Conservation (phyloP, 1,284 basidiomycete genomes). For the Microbotryomycetes sp. region DNA sequence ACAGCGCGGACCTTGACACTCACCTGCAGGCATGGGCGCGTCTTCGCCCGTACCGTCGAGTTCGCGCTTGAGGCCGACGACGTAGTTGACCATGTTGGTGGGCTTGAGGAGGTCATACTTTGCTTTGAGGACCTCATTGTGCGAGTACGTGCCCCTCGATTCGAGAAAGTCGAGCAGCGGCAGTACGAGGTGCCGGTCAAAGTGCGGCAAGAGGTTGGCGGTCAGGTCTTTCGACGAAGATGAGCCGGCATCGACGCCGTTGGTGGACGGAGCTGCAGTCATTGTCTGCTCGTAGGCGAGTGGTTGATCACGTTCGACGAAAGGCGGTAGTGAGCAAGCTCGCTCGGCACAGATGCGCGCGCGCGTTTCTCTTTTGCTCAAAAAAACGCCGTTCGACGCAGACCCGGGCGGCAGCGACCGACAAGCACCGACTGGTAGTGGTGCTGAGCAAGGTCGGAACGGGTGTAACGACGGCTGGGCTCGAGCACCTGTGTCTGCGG, state of each 20-base stretch:
- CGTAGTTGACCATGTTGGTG: slow-evolving; percentile 92
- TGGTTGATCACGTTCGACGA: neutral
- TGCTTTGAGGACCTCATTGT: slow-evolving; percentile 67
- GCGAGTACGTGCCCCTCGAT: slow-evolving; percentile 63
- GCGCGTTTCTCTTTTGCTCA: too few relatives aligned
- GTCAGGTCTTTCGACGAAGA: slow-evolving; percentile 61
- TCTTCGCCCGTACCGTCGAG: slow-evolving; percentile 30
- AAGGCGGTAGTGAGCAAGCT: too few relatives aligned
- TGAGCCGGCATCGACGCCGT: slow-evolving; percentile 9
- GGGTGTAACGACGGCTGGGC: too few relatives aligned
- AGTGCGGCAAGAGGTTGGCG: slow-evolving; percentile 56
- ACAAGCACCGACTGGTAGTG: too few relatives aligned
- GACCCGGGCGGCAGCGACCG: too few relatives aligned
- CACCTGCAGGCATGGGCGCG: slow-evolving; percentile 53
- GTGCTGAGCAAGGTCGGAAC: too few relatives aligned
- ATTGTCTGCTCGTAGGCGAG: neutral
- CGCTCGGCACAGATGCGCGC: too few relatives aligned
- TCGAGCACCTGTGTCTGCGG: too few relatives aligned
- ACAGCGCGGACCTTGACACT: slow-evolving; percentile 26
- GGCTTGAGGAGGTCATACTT: slow-evolving; percentile 96
- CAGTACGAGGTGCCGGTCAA: slow-evolving; percentile 89
- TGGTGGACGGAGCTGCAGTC: too few relatives aligned
- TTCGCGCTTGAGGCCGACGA: slow-evolving; percentile 34
- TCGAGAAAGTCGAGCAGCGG: slow-evolving; percentile 82
- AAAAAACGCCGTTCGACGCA: too few relatives aligned